phyloP scores from a whole-genome alignment of 2,329 filamentous ascomycete species.

The Drechslerella coelobrocha region DNA sequence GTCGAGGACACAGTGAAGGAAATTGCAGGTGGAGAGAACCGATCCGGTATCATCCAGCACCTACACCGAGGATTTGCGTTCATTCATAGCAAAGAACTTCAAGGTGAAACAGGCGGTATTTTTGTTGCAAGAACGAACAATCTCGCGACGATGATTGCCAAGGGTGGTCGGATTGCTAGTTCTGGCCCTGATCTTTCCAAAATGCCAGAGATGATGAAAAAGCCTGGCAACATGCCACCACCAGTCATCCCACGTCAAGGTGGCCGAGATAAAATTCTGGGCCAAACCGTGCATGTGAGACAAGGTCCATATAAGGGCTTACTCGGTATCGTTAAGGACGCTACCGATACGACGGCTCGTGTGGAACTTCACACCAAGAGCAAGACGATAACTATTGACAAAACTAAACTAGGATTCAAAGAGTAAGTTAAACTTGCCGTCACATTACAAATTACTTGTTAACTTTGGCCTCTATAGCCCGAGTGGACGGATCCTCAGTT shows the following conservation, averaged over 20 bases:
- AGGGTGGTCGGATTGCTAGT: conserved; percentile 78
- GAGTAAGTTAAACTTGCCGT: conserved; percentile 66
- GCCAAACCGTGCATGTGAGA: conserved; percentile 87
- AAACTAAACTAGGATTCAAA: conserved; percentile 81
- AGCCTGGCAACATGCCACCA: conserved; percentile 69
- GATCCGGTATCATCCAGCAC: conserved; percentile 87
- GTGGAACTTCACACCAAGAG: conserved; percentile 94
- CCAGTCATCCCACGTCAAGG: conserved; percentile 66
- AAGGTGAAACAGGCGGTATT: conserved; percentile 84
- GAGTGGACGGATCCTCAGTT: conserved; percentile 52
- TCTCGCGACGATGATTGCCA: conserved; percentile 89
- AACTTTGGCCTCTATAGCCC: conserved; percentile 29
- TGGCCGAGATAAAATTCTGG: conserved; percentile 80
- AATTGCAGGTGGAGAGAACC: conserved; percentile 76
- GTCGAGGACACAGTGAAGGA: conserved; percentile 92
- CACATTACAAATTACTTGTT: background rate
- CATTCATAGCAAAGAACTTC: conserved; percentile 76
- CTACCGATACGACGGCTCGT: conserved; percentile 82
- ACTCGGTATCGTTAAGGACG: conserved; percentile 93
- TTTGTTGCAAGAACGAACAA: conserved; percentile 86
- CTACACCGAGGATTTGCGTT: conserved; percentile 94
- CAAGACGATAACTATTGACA: conserved; percentile 85
- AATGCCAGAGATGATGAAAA: conserved; percentile 85
- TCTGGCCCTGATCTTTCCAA: conserved; percentile 78
- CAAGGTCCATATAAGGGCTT: conserved; percentile 91